Conservation (phyloP, 1,284 basidiomycete genomes). For the Fomitopsis betulina region DNA sequence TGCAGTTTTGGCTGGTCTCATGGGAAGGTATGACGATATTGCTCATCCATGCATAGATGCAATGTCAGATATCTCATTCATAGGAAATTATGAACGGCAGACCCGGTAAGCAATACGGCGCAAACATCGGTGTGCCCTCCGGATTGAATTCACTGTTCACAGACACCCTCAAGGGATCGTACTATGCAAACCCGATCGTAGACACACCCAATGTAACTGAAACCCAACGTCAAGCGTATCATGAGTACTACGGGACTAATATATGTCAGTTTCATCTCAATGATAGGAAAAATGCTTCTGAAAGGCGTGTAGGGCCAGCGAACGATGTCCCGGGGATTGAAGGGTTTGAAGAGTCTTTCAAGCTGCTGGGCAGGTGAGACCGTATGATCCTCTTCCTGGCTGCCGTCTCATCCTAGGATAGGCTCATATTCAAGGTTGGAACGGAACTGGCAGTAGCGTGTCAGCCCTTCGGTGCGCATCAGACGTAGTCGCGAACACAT, state of each 20-base stretch:
- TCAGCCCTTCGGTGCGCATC: conserved; percentile 70
- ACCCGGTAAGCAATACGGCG: conserved; percentile 44
- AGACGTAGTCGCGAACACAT: conserved; percentile 2
- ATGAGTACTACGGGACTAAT: conserved; percentile 77
- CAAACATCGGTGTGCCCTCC: background rate
- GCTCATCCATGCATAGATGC: background rate
- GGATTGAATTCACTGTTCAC: background rate
- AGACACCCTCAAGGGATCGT: conserved; percentile 88
- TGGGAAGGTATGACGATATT: conserved; percentile 59
- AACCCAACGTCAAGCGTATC: conserved; percentile 50
- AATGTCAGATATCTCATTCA: background rate
- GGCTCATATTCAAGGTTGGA: conserved; percentile 79
- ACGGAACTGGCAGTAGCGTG: conserved; percentile 78
- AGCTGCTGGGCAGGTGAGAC: conserved; percentile 66
- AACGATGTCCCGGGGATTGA: conserved; percentile 54
- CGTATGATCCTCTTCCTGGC: background rate
- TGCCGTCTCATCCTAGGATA: conserved; percentile 20
- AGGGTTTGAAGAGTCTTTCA: conserved; percentile 84
- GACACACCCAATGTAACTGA: conserved; percentile 58
- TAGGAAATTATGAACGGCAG: conserved; percentile 94
- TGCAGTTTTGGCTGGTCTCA: conserved; percentile 83
- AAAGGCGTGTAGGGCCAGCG: conserved; percentile 59
- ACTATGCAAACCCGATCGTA: conserved; percentile 83
- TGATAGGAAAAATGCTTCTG: background rate
- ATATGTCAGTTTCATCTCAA: conserved; percentile 49